Evolutionary conservation across 2,329 filamentous ascomycete species (phyloP), one percentile per base, ranked within the genome.

Genomic region (Fusarium pseudocircinatum): DNA sequence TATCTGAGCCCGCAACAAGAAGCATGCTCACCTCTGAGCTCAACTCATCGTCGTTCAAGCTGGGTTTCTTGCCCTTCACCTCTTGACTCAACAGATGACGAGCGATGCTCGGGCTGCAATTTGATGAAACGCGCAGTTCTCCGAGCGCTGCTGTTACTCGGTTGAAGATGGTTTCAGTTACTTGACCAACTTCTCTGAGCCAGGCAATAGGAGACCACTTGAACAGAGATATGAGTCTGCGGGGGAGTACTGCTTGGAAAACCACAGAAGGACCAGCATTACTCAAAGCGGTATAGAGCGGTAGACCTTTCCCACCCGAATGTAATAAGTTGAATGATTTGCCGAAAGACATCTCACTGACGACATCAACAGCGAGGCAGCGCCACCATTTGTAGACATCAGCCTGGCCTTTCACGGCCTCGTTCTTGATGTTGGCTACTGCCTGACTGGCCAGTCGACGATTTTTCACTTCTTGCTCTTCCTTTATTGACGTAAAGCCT

Each of bases 371-470:
- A 5, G 65, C 63, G 4, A 68, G 28, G 16, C 63, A 68, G 3
- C 54, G 54, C 63, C 63, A 68, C 65, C 65, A 68, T 14, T 62
- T 68, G 36, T 68, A 68, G 6, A 68, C 46, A 10, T 68, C 65
- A 11, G 63, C 26, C 7, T 42, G 40, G 0, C 63, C 63, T 15
- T 18, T 9, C 13, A 43, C 22, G 1, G 16, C 39, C 11, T 68
- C 65, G 0, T 32, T 34, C 36, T 54, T 47, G 13, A 68, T 68
- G 7, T 24, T 62, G 0, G 47, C 60, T 4, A 68, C 54, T 0
- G 65, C 65, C 12, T 49, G 9, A 6, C 42, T 16, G 4, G 65
- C 65, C 3, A 68, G 6, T 0, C 28, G 24, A 2, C 26, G 40
- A 20, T 62, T 47, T 1, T 37, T 68, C 1, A 18, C 11, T 13